Conservation (phyloP, 2,329 filamentous ascomycete genomes). For the Xylariaceae sp. region DNA sequence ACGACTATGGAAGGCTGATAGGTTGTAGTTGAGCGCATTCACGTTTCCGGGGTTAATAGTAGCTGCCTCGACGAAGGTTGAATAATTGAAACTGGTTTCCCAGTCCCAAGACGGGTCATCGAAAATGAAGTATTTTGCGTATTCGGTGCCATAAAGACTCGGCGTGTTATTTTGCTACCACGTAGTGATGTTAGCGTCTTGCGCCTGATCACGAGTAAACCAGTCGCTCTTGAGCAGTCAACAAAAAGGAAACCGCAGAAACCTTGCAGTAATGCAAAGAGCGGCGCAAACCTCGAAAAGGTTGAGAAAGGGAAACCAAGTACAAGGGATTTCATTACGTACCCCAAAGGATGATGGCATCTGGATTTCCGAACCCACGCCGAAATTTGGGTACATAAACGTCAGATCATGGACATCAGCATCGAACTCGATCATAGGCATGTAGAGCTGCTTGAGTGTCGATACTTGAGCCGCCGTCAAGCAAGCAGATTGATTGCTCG, state of each 20-base stretch:
- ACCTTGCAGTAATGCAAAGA: too few relatives aligned
- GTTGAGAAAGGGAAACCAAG: too few relatives aligned
- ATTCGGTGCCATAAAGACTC: constrained; percentile 5
- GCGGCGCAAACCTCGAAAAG: too few relatives aligned
- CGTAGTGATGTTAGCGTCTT: too few relatives aligned
- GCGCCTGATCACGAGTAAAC: too few relatives aligned
- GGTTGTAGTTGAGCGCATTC: constrained; percentile 12
- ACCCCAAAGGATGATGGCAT: background rate
- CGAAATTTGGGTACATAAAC: constrained; percentile 3
- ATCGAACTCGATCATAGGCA: constrained; percentile 7
- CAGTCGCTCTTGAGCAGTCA: too few relatives aligned
- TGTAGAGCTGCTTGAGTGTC: constrained; percentile 23
- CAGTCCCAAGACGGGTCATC: constrained; percentile 7
- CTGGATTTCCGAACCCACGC: constrained; percentile 3
- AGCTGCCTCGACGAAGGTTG: constrained; percentile 3
- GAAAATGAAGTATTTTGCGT: constrained; percentile 4
- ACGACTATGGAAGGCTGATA: constrained; percentile 16
- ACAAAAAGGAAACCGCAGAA: too few relatives aligned
- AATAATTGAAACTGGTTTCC: constrained; percentile 5
- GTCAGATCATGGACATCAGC: background rate
- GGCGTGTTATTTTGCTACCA: background rate
- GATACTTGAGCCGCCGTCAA: constrained; percentile 35
- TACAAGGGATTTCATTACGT: too few relatives aligned
- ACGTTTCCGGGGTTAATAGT: constrained; percentile 5
- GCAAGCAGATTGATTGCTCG: constrained; percentile 26